Conservation (phyloP, 2,329 filamentous ascomycete species). For the Stachybotrys elegans region DNA sequence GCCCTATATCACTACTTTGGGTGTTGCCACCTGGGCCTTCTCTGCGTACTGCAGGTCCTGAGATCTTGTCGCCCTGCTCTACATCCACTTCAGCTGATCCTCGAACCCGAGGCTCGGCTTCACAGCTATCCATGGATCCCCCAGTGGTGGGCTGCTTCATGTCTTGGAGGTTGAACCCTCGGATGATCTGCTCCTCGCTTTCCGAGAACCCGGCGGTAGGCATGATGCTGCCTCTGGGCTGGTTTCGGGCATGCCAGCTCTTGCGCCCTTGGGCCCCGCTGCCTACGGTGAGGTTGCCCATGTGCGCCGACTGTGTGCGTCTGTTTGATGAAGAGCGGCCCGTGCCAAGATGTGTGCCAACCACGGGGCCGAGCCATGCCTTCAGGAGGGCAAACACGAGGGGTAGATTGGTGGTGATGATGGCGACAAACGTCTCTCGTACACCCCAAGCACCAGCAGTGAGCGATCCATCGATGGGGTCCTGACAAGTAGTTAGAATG, state of each 20-base stretch:
- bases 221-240: conserved; percentile 9
- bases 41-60: no score
- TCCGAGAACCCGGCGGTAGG: conserved; percentile 10
- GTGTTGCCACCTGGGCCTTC: no score
- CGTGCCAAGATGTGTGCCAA: conserved; percentile 10
- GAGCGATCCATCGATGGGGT: conserved; percentile 30
- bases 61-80: no score
- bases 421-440: conserved; percentile 35
- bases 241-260: neutral
- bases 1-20: no score
- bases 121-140: no score
- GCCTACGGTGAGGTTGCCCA: no score
- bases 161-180: conserved; percentile 8
- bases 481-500: conserved; percentile 14
- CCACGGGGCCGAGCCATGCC: conserved; percentile 28
- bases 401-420: conserved; percentile 34
- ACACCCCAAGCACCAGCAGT: conserved; percentile 32
- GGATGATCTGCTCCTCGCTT: conserved; percentile 13
- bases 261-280: conserved; percentile 12
- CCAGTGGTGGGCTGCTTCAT: no score
- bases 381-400: conserved; percentile 38
- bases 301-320: no score
- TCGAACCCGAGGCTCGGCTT: no score
- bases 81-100: no score
- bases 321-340: conserved; percentile 30